These are phyloP conservation scores for Lipomyces mesembrius DNA, from an alignment of 805 yeast species.

Conservation along the genomic window DNA sequence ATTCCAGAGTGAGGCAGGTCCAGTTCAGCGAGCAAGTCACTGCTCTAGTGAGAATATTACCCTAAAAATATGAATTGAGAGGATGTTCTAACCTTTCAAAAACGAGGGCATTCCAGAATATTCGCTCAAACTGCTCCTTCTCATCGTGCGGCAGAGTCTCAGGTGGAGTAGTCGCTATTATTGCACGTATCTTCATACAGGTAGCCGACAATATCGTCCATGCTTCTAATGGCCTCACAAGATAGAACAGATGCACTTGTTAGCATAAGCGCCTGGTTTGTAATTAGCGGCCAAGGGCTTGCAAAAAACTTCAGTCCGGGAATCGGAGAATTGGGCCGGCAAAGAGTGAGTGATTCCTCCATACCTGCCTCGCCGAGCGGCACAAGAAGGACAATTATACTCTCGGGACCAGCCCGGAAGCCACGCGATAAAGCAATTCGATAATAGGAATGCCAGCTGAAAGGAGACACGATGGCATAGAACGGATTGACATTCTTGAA, in stretches of 20 bases:
- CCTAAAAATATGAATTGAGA: not conserved
- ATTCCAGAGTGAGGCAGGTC: conserved; percentile 31
- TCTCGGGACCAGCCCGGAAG: conserved; percentile 27
- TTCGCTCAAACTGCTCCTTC: conserved; percentile 22
- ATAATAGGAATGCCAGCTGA: conserved; percentile 23
- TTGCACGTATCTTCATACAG: conserved; percentile 16
- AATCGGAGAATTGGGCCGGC: not conserved
- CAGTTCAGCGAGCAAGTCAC: conserved; percentile 30
- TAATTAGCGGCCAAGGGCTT: conserved; percentile 24
- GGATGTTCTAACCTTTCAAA: conserved; percentile 22
- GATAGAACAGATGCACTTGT: conserved; percentile 24
- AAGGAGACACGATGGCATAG: conserved; percentile 28
- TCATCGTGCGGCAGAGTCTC: conserved; percentile 11
- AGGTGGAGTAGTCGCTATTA: conserved; percentile 12
- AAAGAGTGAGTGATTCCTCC: conserved; percentile 1
- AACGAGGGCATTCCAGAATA: conserved; percentile 27
- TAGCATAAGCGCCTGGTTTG: conserved; percentile 26
- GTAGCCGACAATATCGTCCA: conserved; percentile 23
- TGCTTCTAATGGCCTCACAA: conserved; percentile 28
- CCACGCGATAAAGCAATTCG: conserved; percentile 25
- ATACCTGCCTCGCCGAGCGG: conserved; percentile 28
- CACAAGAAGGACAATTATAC: conserved; percentile 25
- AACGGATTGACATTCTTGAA: conserved; percentile 29
- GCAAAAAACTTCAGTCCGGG: conserved; percentile 30
- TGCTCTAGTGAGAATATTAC: not conserved